Conservation (phyloP, 495 filamentous ascomycete species). For the Aspergillus mulundensis region DNA sequence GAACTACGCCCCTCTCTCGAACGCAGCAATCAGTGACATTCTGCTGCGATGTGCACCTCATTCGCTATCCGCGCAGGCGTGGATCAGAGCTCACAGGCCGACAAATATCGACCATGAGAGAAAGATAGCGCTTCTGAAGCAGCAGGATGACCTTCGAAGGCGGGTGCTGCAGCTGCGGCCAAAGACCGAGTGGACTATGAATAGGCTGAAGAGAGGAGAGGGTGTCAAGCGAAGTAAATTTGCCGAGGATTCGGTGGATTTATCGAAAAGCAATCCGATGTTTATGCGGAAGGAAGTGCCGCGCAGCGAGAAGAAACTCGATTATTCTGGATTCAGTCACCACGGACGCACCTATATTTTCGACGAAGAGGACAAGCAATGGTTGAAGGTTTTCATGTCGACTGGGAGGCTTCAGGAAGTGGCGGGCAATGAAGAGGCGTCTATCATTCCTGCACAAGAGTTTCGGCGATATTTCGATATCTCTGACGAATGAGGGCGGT, state of each 20-base stretch:
- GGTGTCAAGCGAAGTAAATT: background rate
- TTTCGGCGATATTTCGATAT: background rate
- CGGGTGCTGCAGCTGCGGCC: background rate
- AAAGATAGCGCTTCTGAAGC: background rate
- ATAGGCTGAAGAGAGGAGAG: background rate
- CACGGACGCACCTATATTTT: background rate
- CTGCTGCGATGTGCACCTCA: slow-evolving; percentile 64
- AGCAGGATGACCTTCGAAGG: slow-evolving; percentile 8
- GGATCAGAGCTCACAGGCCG: slow-evolving; percentile 17
- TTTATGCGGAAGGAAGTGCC: no score
- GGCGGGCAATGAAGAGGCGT: background rate
- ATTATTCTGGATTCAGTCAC: background rate
- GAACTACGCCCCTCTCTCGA: slow-evolving; percentile 21
- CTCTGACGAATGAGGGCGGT: background rate
- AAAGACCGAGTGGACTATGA: background rate
- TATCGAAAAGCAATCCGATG: background rate
- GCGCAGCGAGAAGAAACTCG: background rate
- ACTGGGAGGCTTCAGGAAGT: background rate
- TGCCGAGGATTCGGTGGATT: background rate
- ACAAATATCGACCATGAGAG: slow-evolving; percentile 13
- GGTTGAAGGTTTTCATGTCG: background rate
- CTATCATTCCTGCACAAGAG: background rate
- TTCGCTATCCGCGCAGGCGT: slow-evolving; percentile 16
- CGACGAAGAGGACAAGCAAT: background rate
- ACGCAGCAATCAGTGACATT: slow-evolving; percentile 57